Evolutionary conservation across 768 basidiomycete species (phyloP), one percentile per base, ranked within the genome.

Genomic region (Lentinula guzmanii): DNA sequence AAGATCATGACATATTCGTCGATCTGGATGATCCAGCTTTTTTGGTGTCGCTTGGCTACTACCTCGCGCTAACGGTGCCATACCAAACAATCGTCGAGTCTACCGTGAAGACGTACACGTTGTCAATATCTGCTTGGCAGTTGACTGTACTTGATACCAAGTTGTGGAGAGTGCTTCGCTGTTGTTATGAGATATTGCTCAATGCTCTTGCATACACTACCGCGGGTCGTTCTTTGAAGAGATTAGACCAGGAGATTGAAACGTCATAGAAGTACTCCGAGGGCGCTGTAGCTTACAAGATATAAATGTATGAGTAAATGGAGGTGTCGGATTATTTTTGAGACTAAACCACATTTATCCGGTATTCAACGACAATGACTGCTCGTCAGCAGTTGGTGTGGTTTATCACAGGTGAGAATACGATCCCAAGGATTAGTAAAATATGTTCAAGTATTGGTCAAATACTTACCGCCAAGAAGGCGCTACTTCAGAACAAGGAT

Each of bases 401-500:
- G 55, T 56, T 56, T 13, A 56, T 56, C 41, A 56, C 55, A 56
- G 55, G 55, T 56, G 21, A 45, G 41, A 31, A 7, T 4, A 15
- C 33, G 10, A 52, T 28, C 28, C 28, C 28, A 28, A 28, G 28
- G 28, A 28, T 28, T 28, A 28, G 28, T 28, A 24, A 24, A 24
- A 24, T 24, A 21, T 21, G 21, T 21, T 21, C 21, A 21, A 24
- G 10, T 41, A 41, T 9, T 39, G 35, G 11, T 41, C 5, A 55
- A n/a, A 37, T 15, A 3, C 28, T n/a, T 18, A 55, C 34, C 21
- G 39, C 18, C 24, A 16, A 15, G 16, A 56, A 56, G 55, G 55
- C 15, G 31, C 55, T 7, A 56, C 58, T 39, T 59, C 58, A 15
- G 24, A 9, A 1, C 34, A 41, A 41, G 86, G 86, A 16, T 81